Base-by-base conservation (phyloP, 2,329 filamentous ascomycete species). In the Pseudovirgaria hyperparasitica region DNA sequence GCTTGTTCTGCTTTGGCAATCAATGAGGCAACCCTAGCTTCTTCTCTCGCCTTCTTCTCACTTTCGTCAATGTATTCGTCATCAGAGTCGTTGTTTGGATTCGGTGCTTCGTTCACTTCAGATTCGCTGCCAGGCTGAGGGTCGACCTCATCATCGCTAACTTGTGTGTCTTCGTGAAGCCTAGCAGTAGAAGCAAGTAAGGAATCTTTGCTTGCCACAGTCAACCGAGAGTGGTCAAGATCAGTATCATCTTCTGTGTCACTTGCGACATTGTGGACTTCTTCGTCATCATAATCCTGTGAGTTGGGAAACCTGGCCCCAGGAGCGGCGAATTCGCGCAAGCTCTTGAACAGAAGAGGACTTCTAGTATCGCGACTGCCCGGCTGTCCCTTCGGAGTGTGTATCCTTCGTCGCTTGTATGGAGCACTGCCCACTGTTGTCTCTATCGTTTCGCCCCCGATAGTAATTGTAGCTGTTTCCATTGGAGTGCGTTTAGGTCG, bases 401-500 rank as follows among this genome's bases (percentile, higher is more conserved):
- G 52, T 11, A 60, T 57, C 22, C 54, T 50, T 24, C 55, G 54
- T 30, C 50, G 55, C 31, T 53, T 62, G 35, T 70, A 69, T 26
- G 67, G 60, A 26, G 62, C 31, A 3, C 40, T 67, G 2, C 77
- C 76, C 37, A 84, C 65, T 17, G 72, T 64, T 12, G 73, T 75
- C 0, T 70, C 76, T 5, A 73, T 64, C 0, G 75, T 82, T 23
- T 65, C 67, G 34, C 75, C 64, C 2, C 79, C 81, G 28, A 87
- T 71, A 0, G 77, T 85, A 25, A 87, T 80, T 2, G 77, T 82
- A 12, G 80, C 79, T 27, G 76, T 58, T 40, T 82, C 74, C 16
- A 65, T 55, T 2, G 68, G 65, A 2, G 66, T 57, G 18, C 77
- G 66, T 43, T 72, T 78, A 1, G 67, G 63, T 10, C 72, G 62